These are phyloP conservation scores for Leishmania turanica DNA, from an alignment of 208 protist species.

Conservation along the genomic window DNA sequence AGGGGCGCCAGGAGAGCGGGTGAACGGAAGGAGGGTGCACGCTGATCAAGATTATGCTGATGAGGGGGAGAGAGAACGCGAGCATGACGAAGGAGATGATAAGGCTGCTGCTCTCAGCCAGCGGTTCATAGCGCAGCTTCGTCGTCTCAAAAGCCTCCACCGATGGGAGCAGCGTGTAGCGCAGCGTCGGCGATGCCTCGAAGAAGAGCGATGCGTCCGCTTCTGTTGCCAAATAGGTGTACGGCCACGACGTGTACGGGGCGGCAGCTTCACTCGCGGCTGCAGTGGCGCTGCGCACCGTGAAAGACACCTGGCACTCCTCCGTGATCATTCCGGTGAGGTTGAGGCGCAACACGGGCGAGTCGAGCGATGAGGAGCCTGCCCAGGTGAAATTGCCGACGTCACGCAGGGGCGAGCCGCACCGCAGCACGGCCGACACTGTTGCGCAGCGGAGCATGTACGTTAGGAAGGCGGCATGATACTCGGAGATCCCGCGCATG, in stretches of 20 bases:
- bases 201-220: conserved; percentile 18
- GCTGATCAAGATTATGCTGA: neutral
- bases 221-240: conserved; percentile 19
- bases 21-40: conserved; percentile 14
- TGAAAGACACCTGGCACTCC: conserved; percentile 15
- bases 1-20: conserved; percentile 18
- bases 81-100: conserved; percentile 12
- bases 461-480: conserved; percentile 21
- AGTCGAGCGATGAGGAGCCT: conserved; percentile 15
- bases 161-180: conserved; percentile 13
- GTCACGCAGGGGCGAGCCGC: neutral
- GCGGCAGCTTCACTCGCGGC: conserved; percentile 2
- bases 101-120: conserved; percentile 23
- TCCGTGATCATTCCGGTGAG: conserved; percentile 12
- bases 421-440: conserved; percentile 19
- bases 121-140: neutral
- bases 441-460: conserved; percentile 34
- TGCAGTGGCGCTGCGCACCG: conserved; percentile 10
- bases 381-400: conserved; percentile 14
- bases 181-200: conserved; percentile 9
- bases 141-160: neutral
- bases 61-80: conserved; percentile 6
- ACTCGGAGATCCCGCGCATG: conserved; percentile 26
- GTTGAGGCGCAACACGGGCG: conserved; percentile 15
- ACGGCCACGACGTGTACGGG: conserved; percentile 26